Percentiles rank a stretch among this genome's conserved stretches.
These are phyloP conservation scores for Tardiomyces digboiensis DNA, from an alignment of 1,139 yeast genomes.

Conservation along the genomic window DNA sequence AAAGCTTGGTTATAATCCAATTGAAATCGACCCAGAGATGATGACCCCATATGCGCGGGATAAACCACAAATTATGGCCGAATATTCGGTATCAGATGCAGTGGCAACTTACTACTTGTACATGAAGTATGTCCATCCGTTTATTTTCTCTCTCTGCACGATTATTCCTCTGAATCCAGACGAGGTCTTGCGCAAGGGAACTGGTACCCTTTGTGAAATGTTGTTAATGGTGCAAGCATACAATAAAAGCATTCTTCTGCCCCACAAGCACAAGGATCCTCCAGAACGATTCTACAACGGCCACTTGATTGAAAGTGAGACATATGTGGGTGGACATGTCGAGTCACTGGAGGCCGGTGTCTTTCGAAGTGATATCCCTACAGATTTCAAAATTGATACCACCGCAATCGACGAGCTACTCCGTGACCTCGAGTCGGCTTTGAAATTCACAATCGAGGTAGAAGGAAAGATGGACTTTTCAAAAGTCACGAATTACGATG, in stretches of 20 bases:
- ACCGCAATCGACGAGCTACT: slow-evolving; percentile 74
- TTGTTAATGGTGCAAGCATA: slow-evolving; percentile 95
- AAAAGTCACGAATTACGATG: slow-evolving; percentile 75
- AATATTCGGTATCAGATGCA: slow-evolving; percentile 98
- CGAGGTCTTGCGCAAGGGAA: slow-evolving; percentile 92
- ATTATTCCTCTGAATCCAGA: slow-evolving; percentile 96
- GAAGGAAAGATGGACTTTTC: slow-evolving; percentile 66
- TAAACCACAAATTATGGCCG: slow-evolving; percentile 85
- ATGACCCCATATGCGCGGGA: slow-evolving; percentile 98
- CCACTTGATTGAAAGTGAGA: slow-evolving; percentile 87
- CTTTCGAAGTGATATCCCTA: slow-evolving; percentile 78
- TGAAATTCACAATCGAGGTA: slow-evolving; percentile 75
- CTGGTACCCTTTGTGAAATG: slow-evolving; percentile 99
- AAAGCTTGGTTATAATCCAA: slow-evolving; percentile 92
- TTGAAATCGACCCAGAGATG: slow-evolving; percentile 92
- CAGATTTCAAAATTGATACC: slow-evolving; percentile 70
- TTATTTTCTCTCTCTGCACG: slow-evolving; percentile 90
- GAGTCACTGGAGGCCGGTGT: slow-evolving; percentile 98
- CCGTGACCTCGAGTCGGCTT: slow-evolving; percentile 61
- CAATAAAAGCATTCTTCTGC: slow-evolving; percentile 63
- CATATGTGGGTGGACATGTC: slow-evolving; percentile 98
- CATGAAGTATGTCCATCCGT: slow-evolving; percentile 96
- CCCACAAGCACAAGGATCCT: slow-evolving; percentile 91
- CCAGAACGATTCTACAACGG: slow-evolving; percentile 91
- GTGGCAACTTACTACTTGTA: slow-evolving; percentile 96